Percentiles rank a stretch among this genome's conserved stretches.
Evolutionary conservation across 192 early-diverging fungal genomes (phyloP).

Genomic region (Backusella sp.): DNA sequence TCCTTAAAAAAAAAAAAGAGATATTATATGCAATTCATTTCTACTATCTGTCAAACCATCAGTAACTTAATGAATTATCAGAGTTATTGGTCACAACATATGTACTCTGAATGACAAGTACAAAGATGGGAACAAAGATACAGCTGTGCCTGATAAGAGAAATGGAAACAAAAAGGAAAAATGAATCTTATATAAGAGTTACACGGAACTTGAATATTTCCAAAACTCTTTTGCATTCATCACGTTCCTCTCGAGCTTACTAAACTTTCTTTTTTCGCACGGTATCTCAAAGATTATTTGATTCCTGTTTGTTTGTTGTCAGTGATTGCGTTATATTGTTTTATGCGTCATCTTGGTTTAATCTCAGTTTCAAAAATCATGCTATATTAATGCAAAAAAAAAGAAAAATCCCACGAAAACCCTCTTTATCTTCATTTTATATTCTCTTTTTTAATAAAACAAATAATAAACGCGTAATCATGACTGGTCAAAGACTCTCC

Average conservation of each 20-base stretch:
- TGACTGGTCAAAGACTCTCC: slow-evolving; percentile 20
- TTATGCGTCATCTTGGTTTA: neutral
- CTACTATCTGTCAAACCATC: too few species aligned
- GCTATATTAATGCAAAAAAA: neutral
- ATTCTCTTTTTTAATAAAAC: neutral
- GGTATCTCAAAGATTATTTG: neutral
- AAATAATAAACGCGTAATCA: neutral
- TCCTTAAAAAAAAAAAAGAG: too few species aligned
- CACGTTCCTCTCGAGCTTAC: neutral
- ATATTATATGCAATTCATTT: too few species aligned
- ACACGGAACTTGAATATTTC: neutral
- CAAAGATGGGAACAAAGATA: too few species aligned
- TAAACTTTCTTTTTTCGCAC: neutral
- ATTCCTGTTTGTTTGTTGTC: neutral
- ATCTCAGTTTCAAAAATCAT: slow-evolving; percentile 4
- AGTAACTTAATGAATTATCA: too few species aligned
- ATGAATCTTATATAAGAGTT: neutral
- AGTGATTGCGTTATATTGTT: neutral
- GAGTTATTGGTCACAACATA: too few species aligned
- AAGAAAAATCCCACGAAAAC: neutral
- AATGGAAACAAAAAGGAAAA: neutral
- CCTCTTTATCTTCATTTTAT: neutral
- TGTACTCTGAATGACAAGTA: too few species aligned
- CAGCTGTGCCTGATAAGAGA: too few species aligned
- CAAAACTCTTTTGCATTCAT: neutral